Conservation (phyloP, 176 grass and related monocot species). For the Oryza glumipatula region DNA sequence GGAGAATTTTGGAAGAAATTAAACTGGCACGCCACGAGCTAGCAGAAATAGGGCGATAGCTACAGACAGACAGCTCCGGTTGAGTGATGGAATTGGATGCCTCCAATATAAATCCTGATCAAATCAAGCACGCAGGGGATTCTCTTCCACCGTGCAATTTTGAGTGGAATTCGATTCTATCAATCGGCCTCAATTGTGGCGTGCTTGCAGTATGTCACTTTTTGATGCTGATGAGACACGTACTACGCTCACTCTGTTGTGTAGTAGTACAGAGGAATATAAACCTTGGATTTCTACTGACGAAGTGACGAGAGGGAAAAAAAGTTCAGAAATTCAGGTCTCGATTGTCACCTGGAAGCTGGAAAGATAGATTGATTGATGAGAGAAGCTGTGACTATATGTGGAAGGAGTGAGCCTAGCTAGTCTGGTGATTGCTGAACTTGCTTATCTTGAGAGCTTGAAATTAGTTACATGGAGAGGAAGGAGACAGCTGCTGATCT, state of each 20-base stretch:
- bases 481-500: neutral
- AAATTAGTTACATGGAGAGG: neutral
- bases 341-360: neutral
- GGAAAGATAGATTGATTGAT: neutral
- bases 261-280: neutral
- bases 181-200: neutral
- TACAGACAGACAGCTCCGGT: neutral
- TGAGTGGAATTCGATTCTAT: neutral
- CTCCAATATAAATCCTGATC: neutral
- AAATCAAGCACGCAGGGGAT: neutral
- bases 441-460: neutral
- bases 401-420: neutral
- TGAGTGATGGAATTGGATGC: slow-evolving; percentile 51
- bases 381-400: neutral
- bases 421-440: neutral
- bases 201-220: neutral
- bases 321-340: neutral
- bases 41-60: neutral
- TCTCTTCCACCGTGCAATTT: neutral
- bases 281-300: neutral
- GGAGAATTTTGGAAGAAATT: neutral
- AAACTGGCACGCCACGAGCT: neutral
- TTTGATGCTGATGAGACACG: neutral
- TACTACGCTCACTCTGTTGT: neutral
- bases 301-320: neutral